Evolutionary conservation across 768 basidiomycete genomes (phyloP), one percentile per base, ranked within the genome.

Genomic region (Nidularia sp.): DNA sequence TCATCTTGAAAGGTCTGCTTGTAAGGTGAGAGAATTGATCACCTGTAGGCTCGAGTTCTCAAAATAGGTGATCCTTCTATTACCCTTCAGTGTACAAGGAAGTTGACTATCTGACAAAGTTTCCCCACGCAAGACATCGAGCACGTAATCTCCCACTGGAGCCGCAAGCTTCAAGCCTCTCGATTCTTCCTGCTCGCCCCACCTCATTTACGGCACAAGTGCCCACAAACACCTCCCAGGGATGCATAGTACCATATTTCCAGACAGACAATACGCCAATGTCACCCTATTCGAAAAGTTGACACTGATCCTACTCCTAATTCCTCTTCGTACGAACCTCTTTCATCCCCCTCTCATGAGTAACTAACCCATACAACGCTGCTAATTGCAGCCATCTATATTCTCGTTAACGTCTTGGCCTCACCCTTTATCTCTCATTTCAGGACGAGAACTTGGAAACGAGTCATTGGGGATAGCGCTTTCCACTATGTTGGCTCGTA

Each of bases 401-500:
- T 41, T 41, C 12, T 10, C 5, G 12, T 41, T 41, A 10, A 41
- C 15, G 39, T 41, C 12, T 41, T 41, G 2, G 39, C 39, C 39
- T 41, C 12, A 18, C 12, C 39, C 10, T 41, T 41, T 18, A 41
- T 41, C 15, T 41, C 39, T 10, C 39, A 10, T 12, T 5, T 41
- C 39, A 12, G 3, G 39, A 10, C 39, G 3, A 46, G 22, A n/a
- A 46, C 45, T 2, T 46, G 45, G 45, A 46, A 46, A 25, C 45
- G 45, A 10, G 45, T 46, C 10, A 25, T 46, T 31, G 12, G 13
- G 2, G 45, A 46, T 46, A 10, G 12, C 3, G 50, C 34, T 34
- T 50, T 55, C 48, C 50, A 55, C 18, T 53, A 55, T 29, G 32
- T 60, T 33, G 45, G 53, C 13, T 18, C 50, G 5, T 35, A 43